Evolutionary conservation across 495 filamentous ascomycete species (phyloP), one percentile per base, ranked within the genome.

Genomic region (Talaromyces nanjingensis): DNA sequence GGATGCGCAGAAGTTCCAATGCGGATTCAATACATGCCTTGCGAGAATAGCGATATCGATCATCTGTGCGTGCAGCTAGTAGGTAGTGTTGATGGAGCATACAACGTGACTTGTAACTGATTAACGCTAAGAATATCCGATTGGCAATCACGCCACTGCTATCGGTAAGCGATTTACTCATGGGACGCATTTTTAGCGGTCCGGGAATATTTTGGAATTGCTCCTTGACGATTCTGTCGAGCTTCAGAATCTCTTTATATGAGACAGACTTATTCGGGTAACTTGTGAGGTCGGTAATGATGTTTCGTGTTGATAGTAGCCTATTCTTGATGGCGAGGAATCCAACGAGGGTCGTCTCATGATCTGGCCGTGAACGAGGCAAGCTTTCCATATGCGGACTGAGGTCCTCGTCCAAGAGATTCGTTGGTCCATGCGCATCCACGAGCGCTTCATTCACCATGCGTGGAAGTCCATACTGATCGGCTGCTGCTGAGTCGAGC

Each of bases 401-500:
- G 56, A 74, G 67, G 45, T 76, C 75, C 8, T 59, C 34, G 62
- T 77, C 70, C 3, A 65, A 47, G 7, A 77, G 60, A 57, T 76
- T 76, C 0, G 67, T 68, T 6, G 79, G 78, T 52, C 69, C 65
- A 22, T 65, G 69, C 11, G 78, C 79, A 60, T 80, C 76, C 53
- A 63, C 72, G 12, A 75, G 72, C 3, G 64, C 65, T 8, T 69
- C 66, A 49, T 66, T 71, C 2, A 76, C 25, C 45, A 75, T 64
- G 0, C 68, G 72, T 1, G 78, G 78, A 0, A 81, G 65, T 1
- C 77, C 78, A 61, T 75, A 70, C 25, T 75, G 68, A 57, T 67
- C 61, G n/a, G 78, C 76, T 11, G 78, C 66, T 6, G 82, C 66
- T 11, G 79, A 66, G 64, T 85, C 83, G 31, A 84, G 62, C 63